These are phyloP conservation scores for Sparassis latifolia DNA, from an alignment of 1,284 basidiomycete species.

Conservation along the genomic window DNA sequence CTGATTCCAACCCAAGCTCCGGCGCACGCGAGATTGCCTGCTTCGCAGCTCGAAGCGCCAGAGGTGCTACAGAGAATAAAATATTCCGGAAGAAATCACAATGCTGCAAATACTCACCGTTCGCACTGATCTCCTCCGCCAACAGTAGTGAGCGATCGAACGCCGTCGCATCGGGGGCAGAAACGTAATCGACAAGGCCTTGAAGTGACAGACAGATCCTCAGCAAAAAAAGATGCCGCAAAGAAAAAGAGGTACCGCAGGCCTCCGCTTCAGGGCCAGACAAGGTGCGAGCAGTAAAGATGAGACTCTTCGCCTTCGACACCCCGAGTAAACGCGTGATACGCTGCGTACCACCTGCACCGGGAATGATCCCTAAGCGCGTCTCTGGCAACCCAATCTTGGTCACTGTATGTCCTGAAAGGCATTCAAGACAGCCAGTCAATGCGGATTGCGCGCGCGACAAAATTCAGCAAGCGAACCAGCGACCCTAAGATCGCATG, in stretches of 20 bases:
- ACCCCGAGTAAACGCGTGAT: conserved; percentile 77
- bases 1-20: conserved; percentile 71
- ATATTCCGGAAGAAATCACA: neutral
- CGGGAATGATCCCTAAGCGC: conserved; percentile 88
- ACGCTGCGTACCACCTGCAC: conserved; percentile 91
- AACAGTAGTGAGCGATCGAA: conserved; percentile 62
- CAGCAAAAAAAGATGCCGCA: neutral
- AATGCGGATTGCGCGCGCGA: neutral
- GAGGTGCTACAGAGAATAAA: conserved; percentile 52
- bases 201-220: neutral
- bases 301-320: conserved; percentile 82
- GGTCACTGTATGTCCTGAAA: conserved; percentile 47
- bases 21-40: conserved; percentile 78
- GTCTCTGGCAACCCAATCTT: conserved; percentile 84
- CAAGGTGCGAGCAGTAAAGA: conserved; percentile 72
- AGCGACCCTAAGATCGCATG: conserved; percentile 85
- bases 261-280: conserved; percentile 65
- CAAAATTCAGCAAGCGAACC: conserved; percentile 35
- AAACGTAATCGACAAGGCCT: conserved; percentile 81
- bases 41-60: conserved; percentile 87
- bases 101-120: conserved; percentile 43
- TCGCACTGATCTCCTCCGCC: conserved; percentile 60
- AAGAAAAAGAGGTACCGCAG: conserved; percentile 48
- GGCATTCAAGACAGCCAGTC: neutral
- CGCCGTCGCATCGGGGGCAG: conserved; percentile 49